phyloP scores from a whole-genome alignment of 1,139 yeast genomes.

The Magnusiomyces suaveolens region DNA sequence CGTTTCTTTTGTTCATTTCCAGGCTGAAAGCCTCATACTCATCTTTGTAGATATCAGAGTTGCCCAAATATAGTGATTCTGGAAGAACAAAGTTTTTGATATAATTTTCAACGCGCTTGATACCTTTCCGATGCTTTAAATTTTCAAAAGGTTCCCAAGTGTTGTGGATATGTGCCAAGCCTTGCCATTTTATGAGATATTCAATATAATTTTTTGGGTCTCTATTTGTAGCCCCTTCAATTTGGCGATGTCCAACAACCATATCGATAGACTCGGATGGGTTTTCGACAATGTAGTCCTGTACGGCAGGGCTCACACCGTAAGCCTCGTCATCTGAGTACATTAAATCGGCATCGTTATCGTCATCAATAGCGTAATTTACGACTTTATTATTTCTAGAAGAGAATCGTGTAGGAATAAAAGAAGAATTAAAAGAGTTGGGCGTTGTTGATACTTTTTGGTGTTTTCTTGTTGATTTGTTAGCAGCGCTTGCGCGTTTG shows the following conservation, averaged over 20 bases:
- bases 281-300: slow-evolving; percentile 29
- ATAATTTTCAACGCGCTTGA: slow-evolving; percentile 82
- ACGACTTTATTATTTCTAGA: slow-evolving; percentile 61
- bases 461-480: slow-evolving; percentile 9
- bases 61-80: slow-evolving; percentile 72
- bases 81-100: slow-evolving; percentile 64
- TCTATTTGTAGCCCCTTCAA: slow-evolving; percentile 20
- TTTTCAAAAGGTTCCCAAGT: slow-evolving; percentile 77
- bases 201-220: slow-evolving; percentile 32
- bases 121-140: slow-evolving; percentile 53
- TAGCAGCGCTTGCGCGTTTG: slow-evolving; percentile 16
- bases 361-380: slow-evolving; percentile 67
- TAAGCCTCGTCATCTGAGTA: slow-evolving; percentile 37
- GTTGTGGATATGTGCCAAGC: slow-evolving; percentile 86
- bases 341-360: slow-evolving; percentile 40
- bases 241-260: slow-evolving; percentile 29
- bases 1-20: slow-evolving; percentile 74
- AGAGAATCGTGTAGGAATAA: slow-evolving; percentile 48
- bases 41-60: slow-evolving; percentile 69
- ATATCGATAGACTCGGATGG: slow-evolving; percentile 33
- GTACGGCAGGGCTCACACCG: slow-evolving; percentile 31
- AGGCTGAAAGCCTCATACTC: slow-evolving; percentile 90
- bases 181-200: slow-evolving; percentile 69
- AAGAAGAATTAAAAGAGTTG: slow-evolving; percentile 17
- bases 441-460: slow-evolving; percentile 10